These are phyloP conservation scores for Rossbeevera mucosa DNA, from an alignment of 768 basidiomycete species.

Conservation along the genomic window DNA sequence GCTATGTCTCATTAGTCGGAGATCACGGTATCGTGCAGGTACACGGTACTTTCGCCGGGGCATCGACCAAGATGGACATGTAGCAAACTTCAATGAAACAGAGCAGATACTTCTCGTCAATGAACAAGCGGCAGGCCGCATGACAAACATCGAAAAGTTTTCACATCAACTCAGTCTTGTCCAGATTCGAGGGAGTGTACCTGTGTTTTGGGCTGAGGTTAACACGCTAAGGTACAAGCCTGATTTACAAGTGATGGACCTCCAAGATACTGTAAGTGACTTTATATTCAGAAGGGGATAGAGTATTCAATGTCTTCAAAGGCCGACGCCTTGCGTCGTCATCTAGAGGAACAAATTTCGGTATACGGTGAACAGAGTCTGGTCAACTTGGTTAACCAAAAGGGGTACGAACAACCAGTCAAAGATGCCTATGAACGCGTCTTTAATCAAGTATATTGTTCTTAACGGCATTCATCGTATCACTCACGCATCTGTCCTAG, in stretches of 20 bases:
- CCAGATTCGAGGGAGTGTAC: constrained; percentile 91
- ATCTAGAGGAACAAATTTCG: constrained; percentile 68
- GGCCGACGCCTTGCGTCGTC: constrained; percentile 66
- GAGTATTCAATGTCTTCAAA: constrained; percentile 28
- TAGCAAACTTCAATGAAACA: constrained; percentile 97
- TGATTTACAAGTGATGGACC: constrained; percentile 93
- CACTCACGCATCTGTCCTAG: constrained; percentile 31
- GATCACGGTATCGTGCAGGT: constrained; percentile 90
- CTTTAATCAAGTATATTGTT: constrained; percentile 50
- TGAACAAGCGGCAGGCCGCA: constrained; percentile 40
- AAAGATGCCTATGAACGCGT: constrained; percentile 92
- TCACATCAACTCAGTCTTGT: constrained; percentile 77
- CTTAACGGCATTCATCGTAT: not conserved
- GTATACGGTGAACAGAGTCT: constrained; percentile 75
- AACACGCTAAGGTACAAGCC: constrained; percentile 95
- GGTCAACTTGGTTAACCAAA: constrained; percentile 91
- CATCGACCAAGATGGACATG: constrained; percentile 82
- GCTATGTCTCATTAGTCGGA: constrained; percentile 85
- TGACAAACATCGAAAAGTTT: constrained; percentile 42
- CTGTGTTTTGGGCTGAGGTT: constrained; percentile 94
- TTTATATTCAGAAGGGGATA: not conserved
- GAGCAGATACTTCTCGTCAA: constrained; percentile 89
- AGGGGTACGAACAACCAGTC: constrained; percentile 87
- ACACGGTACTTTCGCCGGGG: constrained; percentile 97
- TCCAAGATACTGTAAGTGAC: constrained; percentile 70